Evolutionary conservation across 2,329 filamentous ascomycete species (phyloP), one percentile per base, ranked within the genome.

Genomic region (Fusarium dlaminii): DNA sequence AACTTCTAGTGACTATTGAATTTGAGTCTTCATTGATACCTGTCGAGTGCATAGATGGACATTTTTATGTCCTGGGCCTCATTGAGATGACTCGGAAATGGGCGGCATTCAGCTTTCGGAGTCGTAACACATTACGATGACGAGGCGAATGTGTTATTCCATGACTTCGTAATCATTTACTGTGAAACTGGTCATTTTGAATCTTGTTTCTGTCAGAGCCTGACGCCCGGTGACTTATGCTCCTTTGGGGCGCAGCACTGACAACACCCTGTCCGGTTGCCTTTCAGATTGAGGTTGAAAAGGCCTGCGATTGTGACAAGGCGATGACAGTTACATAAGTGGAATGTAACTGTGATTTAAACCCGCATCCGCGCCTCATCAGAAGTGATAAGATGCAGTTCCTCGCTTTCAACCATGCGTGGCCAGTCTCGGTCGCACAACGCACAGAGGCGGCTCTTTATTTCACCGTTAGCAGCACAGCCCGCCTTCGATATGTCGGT

Each of bases 171-270:
- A 17, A 30, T 32, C 27, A 22, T 52, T 24, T 42, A 29, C 34
- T 37, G 29, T 30, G n/a, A 51, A 58, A 39, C 49, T 36, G 13
- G 29, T 48, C 45, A 40, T 49, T 39, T 37, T 40, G 30, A 8
- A 52, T 42, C 24, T 37, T 9, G 8, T 36, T 43, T 36, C 30
- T 29, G 29, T 32, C 24, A 58, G 54, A 67, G 63, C 63, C 62
- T 65, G 52, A 63, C 67, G 71, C 71, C 62, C 67, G 71, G 27
- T 18, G 27, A 48, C 8, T 55, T 63, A 66, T 72, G 62, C 55
- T 29, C 20, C 36, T 34, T 20, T 15, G 68, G 57, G 71, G 71
- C 71, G 58, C 63, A 74, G 71, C 57, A 68, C 54, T 27, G 13
- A 42, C 48, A 52, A 52, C 39, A n/a, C 24, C 27, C 36, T 32